Conservation (phyloP, 2,329 filamentous ascomycete genomes). For the Simplicillium sp. region DNA sequence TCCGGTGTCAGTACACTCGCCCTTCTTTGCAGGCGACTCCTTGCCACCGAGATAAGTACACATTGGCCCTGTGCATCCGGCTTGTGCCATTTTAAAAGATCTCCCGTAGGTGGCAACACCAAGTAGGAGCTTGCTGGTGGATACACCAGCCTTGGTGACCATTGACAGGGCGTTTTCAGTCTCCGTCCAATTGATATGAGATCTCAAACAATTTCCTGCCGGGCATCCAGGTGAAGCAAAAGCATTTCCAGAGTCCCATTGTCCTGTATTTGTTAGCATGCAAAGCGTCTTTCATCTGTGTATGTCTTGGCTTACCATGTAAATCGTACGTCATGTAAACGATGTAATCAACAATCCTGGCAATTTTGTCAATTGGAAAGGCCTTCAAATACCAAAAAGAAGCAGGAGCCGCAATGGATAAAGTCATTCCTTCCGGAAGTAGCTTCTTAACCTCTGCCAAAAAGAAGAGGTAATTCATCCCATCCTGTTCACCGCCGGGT, state of each 20-base stretch:
- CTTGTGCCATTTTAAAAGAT: slow-evolving; percentile 17
- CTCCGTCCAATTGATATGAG: slow-evolving; percentile 26
- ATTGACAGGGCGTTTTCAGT: slow-evolving; percentile 20
- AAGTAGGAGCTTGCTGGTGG: slow-evolving; percentile 18
- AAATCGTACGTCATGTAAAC: slow-evolving; percentile 24
- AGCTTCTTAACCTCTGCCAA: slow-evolving; percentile 19
- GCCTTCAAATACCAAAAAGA: too few species aligned
- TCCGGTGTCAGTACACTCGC: slow-evolving; percentile 16
- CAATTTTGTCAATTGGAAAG: too few species aligned
- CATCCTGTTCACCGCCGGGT: slow-evolving; percentile 12
- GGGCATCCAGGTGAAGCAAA: slow-evolving; percentile 14
- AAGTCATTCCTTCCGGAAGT: too few species aligned
- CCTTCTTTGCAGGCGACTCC: slow-evolving; percentile 12
- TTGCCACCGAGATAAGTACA: slow-evolving; percentile 13
- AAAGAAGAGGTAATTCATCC: slow-evolving; percentile 24
- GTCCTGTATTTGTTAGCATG: neutral
- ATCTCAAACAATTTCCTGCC: slow-evolving; percentile 22
- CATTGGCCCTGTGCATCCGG: slow-evolving; percentile 10
- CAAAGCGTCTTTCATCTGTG: too few species aligned
- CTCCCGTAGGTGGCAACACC: slow-evolving; percentile 21
- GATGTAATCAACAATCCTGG: too few species aligned
- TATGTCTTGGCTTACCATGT: slow-evolving; percentile 11
- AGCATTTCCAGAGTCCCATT: slow-evolving; percentile 20
- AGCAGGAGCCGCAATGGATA: too few species aligned
- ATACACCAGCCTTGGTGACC: slow-evolving; percentile 22